phyloP scores from a whole-genome alignment of 2,329 filamentous ascomycete genomes.

The Colletotrichum sp. region DNA sequence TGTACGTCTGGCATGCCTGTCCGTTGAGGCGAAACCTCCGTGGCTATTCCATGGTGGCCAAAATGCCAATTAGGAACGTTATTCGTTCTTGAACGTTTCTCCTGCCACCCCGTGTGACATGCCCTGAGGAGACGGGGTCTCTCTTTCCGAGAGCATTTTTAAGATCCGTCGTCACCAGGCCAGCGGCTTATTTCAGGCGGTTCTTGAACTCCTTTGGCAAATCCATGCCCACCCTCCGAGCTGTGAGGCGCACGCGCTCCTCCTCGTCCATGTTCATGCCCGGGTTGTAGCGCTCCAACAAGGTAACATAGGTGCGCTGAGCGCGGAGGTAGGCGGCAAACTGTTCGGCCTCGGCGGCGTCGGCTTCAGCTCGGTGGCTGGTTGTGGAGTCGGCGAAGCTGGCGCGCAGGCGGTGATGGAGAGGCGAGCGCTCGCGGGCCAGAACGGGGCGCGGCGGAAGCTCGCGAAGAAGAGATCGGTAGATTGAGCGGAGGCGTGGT shows the following conservation, averaged over 20 bases:
- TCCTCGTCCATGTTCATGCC: slow-evolving; percentile 87
- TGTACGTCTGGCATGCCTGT: not conserved
- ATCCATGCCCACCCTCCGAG: slow-evolving; percentile 88
- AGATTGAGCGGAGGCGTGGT: slow-evolving; percentile 70
- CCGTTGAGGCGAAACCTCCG: not conserved
- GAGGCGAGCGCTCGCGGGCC: slow-evolving; percentile 63
- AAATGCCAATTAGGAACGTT: not conserved
- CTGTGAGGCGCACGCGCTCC: slow-evolving; percentile 83
- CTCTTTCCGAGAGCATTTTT: not conserved
- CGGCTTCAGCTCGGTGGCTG: slow-evolving; percentile 25
- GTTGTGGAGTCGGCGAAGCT: slow-evolving; percentile 53
- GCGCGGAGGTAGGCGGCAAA: slow-evolving; percentile 80
- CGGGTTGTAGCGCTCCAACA: slow-evolving; percentile 92
- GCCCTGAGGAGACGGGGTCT: not conserved
- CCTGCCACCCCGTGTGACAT: not conserved
- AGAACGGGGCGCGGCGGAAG: slow-evolving; percentile 74
- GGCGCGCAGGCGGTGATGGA: slow-evolving; percentile 73
- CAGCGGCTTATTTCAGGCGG: not conserved
- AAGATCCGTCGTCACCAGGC: not conserved
- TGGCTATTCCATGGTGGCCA: not conserved
- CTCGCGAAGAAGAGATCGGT: slow-evolving; percentile 88
- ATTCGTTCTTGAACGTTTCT: not conserved
- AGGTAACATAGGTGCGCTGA: slow-evolving; percentile 81
- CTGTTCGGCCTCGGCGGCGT: slow-evolving; percentile 68
- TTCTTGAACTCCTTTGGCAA: slow-evolving; percentile 68